Percentiles rank a stretch among this genome's conserved stretches.
These are phyloP conservation scores for Lavandula angustifolia DNA, from an alignment of 257 asterid species.

Conservation along the genomic window DNA sequence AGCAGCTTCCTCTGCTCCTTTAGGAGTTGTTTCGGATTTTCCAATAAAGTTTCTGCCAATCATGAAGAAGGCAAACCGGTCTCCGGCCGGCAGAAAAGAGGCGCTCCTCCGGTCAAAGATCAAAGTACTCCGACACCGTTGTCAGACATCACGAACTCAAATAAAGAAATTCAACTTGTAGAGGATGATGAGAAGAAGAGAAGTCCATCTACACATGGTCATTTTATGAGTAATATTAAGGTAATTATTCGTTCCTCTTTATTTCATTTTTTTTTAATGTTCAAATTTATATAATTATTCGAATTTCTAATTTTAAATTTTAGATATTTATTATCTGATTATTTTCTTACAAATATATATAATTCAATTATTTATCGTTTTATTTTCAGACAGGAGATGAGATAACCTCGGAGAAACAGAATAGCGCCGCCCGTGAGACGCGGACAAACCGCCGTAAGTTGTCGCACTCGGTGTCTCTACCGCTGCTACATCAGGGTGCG, in stretches of 20 bases:
- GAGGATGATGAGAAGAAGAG: conserved; percentile 20
- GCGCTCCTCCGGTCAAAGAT: conserved; percentile 17
- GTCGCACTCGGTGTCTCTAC: conserved; percentile 35
- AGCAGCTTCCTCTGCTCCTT: conserved; percentile 29
- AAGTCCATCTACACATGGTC: not conserved
- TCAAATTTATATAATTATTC: no score
- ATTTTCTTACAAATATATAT: no score
- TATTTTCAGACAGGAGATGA: not conserved
- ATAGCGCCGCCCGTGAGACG: not conserved
- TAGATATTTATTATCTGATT: no score
- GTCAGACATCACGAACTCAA: not conserved
- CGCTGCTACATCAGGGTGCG: not conserved
- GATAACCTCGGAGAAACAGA: not conserved
- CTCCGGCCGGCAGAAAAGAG: conserved; percentile 13
- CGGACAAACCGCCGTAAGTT: conserved; percentile 25
- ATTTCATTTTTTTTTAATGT: no score
- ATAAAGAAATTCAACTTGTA: conserved; percentile 14
- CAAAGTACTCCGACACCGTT: not conserved
- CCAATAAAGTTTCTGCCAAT: conserved; percentile 29
- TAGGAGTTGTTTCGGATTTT: conserved; percentile 31
- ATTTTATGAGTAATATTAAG: not conserved
- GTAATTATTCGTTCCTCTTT: conserved; percentile 6
- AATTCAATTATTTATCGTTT: no score
- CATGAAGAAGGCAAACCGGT: conserved; percentile 22
- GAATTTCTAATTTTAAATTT: no score